Evolutionary conservation across 805 yeast genomes (phyloP).

Genomic region (Wickerhamiella vanderwaltii): DNA sequence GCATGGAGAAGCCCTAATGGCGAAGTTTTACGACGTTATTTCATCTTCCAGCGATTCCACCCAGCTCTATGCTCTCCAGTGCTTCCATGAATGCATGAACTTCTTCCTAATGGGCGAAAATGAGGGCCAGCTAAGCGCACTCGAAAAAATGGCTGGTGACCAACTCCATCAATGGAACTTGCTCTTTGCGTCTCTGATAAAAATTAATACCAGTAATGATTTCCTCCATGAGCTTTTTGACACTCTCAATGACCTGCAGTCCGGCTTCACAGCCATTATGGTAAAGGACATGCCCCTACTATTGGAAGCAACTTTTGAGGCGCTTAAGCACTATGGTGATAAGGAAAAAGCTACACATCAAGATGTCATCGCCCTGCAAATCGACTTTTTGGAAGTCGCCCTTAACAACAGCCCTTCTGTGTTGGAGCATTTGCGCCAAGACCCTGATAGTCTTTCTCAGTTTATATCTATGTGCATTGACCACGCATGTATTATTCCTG

Average conservation of each 20-base stretch:
- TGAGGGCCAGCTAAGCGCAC: conserved; percentile 18
- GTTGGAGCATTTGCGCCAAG: background rate
- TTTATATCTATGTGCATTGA: conserved; percentile 24
- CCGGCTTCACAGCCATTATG: conserved; percentile 19
- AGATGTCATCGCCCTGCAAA: conserved; percentile 16
- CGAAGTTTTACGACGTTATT: conserved; percentile 14
- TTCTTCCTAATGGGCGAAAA: conserved; percentile 24
- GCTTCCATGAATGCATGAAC: conserved; percentile 27
- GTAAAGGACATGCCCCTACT: conserved; percentile 16
- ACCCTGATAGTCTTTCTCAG: conserved; percentile 10
- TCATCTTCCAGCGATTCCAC: conserved; percentile 17
- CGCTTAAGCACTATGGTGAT: conserved; percentile 1
- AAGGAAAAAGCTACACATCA: conserved; percentile 3
- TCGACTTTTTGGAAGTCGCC: conserved; percentile 16
- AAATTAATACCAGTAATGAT: conserved; percentile 6
- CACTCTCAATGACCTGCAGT: conserved; percentile 18
- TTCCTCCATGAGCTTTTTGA: conserved; percentile 17
- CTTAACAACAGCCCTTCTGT: conserved; percentile 10
- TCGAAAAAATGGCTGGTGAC: conserved; percentile 15
- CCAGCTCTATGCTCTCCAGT: conserved; percentile 22
- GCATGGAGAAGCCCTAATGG: conserved; percentile 33
- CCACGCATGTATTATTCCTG: conserved; percentile 34
- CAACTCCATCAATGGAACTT: conserved; percentile 17
- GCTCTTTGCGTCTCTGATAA: conserved; percentile 11
- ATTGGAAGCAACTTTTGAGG: conserved; percentile 10